Percentiles rank a stretch among this genome's conserved stretches.
These are phyloP conservation scores for Isabelozyma heimii DNA, from an alignment of 805 yeast genomes.

Conservation along the genomic window DNA sequence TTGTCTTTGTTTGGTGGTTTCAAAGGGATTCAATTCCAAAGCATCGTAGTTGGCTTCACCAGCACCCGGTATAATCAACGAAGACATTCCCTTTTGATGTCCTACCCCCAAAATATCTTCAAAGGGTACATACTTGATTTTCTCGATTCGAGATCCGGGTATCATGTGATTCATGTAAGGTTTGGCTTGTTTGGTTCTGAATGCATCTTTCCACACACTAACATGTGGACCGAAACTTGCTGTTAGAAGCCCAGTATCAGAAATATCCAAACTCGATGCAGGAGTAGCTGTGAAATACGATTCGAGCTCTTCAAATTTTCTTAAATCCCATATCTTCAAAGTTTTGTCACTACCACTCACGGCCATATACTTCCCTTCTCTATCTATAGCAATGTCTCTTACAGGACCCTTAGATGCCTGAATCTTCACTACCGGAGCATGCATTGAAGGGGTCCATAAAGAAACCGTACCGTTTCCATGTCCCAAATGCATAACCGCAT, in stretches of 20 bases:
- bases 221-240: constrained; percentile 97
- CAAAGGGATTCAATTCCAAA: constrained; percentile 88
- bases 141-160: constrained; percentile 72
- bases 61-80: constrained; percentile 90
- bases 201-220: constrained; percentile 87
- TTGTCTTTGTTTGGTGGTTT: constrained; percentile 88
- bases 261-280: constrained; percentile 71
- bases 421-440: constrained; percentile 79
- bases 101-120: constrained; percentile 96
- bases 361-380: constrained; percentile 94
- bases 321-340: constrained; percentile 89
- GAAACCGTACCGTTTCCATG: constrained; percentile 91
- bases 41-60: constrained; percentile 99
- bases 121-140: constrained; percentile 79
- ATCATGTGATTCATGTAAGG: constrained; percentile 92
- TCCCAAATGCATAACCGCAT: constrained; percentile 91
- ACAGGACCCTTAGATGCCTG: constrained; percentile 86
- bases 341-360: constrained; percentile 85
- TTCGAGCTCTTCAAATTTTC: constrained; percentile 76
- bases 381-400: constrained; percentile 77
- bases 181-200: constrained; percentile 64
- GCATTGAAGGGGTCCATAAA: constrained; percentile 88
- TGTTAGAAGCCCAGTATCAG: constrained; percentile 83
- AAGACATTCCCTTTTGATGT: constrained; percentile 72
- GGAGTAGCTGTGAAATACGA: constrained; percentile 78